These are phyloP conservation scores for Penicillium canariense DNA, from an alignment of 495 filamentous ascomycete genomes.

Conservation along the genomic window DNA sequence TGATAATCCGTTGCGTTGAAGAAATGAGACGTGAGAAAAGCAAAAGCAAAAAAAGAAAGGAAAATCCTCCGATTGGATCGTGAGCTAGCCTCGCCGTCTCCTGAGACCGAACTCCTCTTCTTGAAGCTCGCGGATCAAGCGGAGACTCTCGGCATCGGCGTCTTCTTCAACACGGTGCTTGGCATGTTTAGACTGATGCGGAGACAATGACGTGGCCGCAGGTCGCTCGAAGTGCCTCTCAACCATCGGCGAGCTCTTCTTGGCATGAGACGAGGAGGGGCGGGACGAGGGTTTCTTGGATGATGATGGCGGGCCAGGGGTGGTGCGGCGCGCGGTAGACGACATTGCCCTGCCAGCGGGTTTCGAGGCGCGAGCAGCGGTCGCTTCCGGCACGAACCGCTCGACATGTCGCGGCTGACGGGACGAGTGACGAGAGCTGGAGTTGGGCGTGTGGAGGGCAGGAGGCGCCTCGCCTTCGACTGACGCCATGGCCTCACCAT, in stretches of 20 bases:
- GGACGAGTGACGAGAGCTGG: conserved; percentile 50
- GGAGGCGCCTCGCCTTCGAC: conserved; percentile 37
- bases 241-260: conserved; percentile 43
- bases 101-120: conserved; percentile 59
- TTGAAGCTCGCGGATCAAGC: conserved; percentile 56
- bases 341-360: conserved; percentile 23
- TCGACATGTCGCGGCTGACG: conserved; percentile 49
- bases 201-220: conserved; percentile 29
- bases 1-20: conserved; percentile 15
- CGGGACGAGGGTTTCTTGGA: conserved; percentile 42
- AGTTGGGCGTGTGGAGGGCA: conserved; percentile 44
- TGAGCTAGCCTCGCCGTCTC: conserved; percentile 37
- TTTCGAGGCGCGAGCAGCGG: conserved; percentile 28
- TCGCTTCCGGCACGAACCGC: conserved; percentile 41
- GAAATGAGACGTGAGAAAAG: conserved; percentile 5
- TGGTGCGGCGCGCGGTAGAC: conserved; percentile 28
- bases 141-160: conserved; percentile 53
- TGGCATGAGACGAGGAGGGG: conserved; percentile 44
- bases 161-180: conserved; percentile 35
- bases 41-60: conserved; percentile 1
- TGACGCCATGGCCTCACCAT: conserved; percentile 30
- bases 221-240: conserved; percentile 35
- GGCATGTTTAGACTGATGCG: conserved; percentile 33
- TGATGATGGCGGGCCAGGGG: conserved; percentile 30
- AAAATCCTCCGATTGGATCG: not conserved